Conservation (phyloP, 208 protist genomes). For the Wallacemonas sp. region DNA sequence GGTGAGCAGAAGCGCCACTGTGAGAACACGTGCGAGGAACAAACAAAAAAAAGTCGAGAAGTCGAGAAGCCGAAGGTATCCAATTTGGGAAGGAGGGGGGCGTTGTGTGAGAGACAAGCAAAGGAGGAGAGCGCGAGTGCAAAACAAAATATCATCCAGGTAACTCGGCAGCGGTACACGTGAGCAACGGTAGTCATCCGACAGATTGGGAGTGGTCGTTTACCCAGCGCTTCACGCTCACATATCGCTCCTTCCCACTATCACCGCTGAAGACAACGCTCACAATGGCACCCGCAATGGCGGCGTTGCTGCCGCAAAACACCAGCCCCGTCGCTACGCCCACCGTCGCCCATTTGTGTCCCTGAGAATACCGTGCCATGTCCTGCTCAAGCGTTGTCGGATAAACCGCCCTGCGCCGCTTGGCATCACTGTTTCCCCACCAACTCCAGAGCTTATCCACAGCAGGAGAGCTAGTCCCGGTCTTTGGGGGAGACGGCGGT, state of each 20-base stretch:
- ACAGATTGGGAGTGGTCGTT: neutral
- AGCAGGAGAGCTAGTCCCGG: neutral
- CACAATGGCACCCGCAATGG: constrained; percentile 34
- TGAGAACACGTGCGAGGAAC: neutral
- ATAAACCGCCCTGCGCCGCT: neutral
- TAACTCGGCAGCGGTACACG: constrained; percentile 1
- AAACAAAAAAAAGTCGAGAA: neutral
- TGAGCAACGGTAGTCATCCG: neutral
- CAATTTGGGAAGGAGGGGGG: too few species aligned
- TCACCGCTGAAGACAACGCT: constrained; percentile 33
- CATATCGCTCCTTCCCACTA: constrained; percentile 43
- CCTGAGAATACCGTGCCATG: constrained; percentile 26
- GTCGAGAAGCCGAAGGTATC: too few species aligned
- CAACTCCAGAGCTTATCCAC: neutral
- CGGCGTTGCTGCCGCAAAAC: constrained; percentile 44
- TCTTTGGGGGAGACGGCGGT: neutral
- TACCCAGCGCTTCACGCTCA: constrained; percentile 40
- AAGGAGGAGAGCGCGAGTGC: neutral
- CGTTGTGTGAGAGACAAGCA: too few species aligned
- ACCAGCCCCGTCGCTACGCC: constrained; percentile 24
- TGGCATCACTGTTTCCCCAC: neutral
- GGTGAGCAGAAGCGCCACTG: too few species aligned
- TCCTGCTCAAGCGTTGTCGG: constrained; percentile 41
- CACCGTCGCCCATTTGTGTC: constrained; percentile 20
- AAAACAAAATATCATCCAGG: too few species aligned